Conservation (phyloP, 768 basidiomycete species). For the Rhodosporidiobolus odoratus region DNA sequence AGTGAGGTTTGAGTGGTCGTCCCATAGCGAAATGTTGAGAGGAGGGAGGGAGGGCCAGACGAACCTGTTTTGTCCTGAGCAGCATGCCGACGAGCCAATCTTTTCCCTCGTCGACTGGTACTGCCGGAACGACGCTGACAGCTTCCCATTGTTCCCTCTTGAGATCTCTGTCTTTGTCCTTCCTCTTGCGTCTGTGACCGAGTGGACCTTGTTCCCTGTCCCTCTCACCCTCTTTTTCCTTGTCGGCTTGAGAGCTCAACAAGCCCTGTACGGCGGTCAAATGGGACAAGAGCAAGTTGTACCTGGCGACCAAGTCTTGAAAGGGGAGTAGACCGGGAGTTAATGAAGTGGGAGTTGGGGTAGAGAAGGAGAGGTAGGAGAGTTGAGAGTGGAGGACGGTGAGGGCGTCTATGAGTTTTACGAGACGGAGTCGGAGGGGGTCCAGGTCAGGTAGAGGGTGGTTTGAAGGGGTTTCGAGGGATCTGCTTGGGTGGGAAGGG, state of each 20-base stretch:
- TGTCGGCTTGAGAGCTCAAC: conserved; percentile 8
- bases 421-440: conserved; percentile 31
- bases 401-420: conserved; percentile 32
- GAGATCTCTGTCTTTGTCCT: conserved; percentile 7
- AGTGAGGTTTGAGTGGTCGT: no score
- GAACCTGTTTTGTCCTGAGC: conserved; percentile 33
- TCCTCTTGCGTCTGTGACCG: neutral
- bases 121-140: conserved; percentile 16
- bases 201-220: neutral
- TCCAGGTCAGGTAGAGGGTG: conserved; percentile 18
- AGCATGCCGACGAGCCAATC: conserved; percentile 38
- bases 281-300: conserved; percentile 25
- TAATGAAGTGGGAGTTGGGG: conserved; percentile 4
- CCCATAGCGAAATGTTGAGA: neutral
- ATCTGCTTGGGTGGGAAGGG: neutral
- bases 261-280: conserved; percentile 2
- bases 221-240: conserved; percentile 12
- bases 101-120: conserved; percentile 28
- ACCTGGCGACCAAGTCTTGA: conserved; percentile 20
- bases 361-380: conserved; percentile 10
- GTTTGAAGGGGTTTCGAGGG: neutral
- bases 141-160: conserved; percentile 33
- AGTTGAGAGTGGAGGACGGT: conserved; percentile 23
- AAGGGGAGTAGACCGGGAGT: conserved; percentile 20
- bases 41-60: neutral